Conservation (phyloP, 2,329 filamentous ascomycete genomes). For the Fusarium camptoceras region DNA sequence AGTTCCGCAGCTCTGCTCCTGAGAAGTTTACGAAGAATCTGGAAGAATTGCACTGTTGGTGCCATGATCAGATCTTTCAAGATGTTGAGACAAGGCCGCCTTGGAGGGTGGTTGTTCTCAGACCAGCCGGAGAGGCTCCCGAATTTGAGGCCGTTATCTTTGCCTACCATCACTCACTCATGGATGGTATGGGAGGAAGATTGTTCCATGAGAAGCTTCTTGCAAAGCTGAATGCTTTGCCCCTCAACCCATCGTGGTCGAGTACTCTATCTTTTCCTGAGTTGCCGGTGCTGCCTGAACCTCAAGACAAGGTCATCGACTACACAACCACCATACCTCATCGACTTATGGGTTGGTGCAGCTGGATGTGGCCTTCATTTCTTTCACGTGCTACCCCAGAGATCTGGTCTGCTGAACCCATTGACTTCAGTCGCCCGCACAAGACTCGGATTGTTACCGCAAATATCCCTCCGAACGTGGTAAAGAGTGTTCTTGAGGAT, state of each 20-base stretch:
- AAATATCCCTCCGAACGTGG: slow-evolving; percentile 47
- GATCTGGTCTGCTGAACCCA: slow-evolving; percentile 55
- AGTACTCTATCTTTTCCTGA: slow-evolving; percentile 45
- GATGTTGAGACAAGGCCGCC: slow-evolving; percentile 56
- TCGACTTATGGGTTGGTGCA: slow-evolving; percentile 56
- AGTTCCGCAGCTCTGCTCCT: slow-evolving; percentile 47
- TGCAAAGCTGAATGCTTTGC: slow-evolving; percentile 53
- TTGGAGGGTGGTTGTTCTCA: slow-evolving; percentile 60
- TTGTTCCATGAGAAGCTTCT: slow-evolving; percentile 63
- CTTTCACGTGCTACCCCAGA: slow-evolving; percentile 47
- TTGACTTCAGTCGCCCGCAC: slow-evolving; percentile 53
- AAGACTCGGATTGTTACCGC: slow-evolving; percentile 54
- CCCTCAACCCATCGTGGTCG: neutral
- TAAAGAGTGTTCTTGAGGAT: slow-evolving; percentile 51
- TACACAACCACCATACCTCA: slow-evolving; percentile 56
- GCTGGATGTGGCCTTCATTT: slow-evolving; percentile 54
- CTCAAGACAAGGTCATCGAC: slow-evolving; percentile 57
- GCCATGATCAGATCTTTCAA: slow-evolving; percentile 57
- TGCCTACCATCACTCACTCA: slow-evolving; percentile 64
- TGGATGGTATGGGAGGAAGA: slow-evolving; percentile 62
- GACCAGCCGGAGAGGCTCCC: slow-evolving; percentile 19
- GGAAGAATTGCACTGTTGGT: slow-evolving; percentile 51
- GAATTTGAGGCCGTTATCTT: slow-evolving; percentile 58
- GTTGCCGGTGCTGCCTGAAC: slow-evolving; percentile 50
- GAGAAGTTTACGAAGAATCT: slow-evolving; percentile 50